A percentile compares a stretch with the other conserved stretches of the same genome.
Conservation (phyloP, 139 green algal species). For the Chlorella sp. region DNA sequence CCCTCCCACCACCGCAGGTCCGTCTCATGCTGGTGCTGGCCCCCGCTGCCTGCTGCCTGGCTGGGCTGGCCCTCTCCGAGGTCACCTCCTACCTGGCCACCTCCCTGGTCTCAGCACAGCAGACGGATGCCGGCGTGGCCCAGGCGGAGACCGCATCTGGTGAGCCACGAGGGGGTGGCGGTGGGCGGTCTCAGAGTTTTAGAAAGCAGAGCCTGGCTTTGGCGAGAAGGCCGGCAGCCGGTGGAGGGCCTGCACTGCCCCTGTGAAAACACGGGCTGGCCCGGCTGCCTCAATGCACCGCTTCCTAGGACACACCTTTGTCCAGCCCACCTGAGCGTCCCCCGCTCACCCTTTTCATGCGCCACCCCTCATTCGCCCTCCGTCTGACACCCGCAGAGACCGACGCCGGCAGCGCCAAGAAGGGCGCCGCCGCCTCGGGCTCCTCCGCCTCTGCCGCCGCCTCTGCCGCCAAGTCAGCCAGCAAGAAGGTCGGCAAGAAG, state of each 20-base stretch:
- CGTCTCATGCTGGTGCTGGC: slow-evolving; percentile 97
- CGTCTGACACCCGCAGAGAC: neutral
- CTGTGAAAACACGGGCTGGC: too few relatives aligned
- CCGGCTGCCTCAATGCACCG: neutral
- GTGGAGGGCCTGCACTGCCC: too few relatives aligned
- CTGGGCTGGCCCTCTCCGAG: slow-evolving; percentile 78
- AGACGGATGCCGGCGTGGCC: neutral
- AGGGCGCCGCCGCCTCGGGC: neutral
- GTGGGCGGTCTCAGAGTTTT: too few relatives aligned
- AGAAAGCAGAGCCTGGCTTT: too few relatives aligned
- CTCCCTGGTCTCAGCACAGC: slow-evolving; percentile 26
- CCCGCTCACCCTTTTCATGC: neutral
- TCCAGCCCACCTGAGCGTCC: neutral
- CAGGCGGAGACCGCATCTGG: neutral
- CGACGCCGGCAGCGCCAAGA: neutral
- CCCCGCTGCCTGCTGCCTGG: slow-evolving; percentile 93
- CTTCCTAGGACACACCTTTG: neutral
- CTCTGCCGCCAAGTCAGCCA: neutral
- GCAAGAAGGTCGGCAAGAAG: slow-evolving; percentile 37
- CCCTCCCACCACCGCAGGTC: slow-evolving; percentile 64
- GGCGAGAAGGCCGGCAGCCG: too few relatives aligned
- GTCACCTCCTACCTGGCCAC: slow-evolving; percentile 20
- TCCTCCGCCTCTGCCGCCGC: neutral
- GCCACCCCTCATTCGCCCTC: neutral
- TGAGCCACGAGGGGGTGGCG: too few relatives aligned